Evolutionary conservation across 441 rosid species (phyloP).

Genomic region (Manihot esculenta): DNA sequence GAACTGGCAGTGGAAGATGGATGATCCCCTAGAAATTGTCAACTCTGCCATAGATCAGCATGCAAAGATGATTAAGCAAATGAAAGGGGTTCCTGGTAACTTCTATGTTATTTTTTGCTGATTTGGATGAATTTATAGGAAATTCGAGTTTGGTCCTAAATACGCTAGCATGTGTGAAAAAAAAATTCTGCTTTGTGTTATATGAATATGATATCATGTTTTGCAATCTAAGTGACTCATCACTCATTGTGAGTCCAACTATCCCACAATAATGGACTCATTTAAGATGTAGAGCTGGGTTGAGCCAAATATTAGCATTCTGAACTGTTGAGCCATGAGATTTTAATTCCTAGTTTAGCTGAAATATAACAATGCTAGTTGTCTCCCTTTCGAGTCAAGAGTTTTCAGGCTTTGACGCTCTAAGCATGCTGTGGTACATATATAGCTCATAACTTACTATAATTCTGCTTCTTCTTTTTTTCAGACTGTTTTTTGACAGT

Average conservation of each 20-base stretch:
- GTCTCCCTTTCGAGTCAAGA: not conserved
- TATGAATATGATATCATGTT: not conserved
- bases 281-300: not conserved
- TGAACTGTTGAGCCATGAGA: not conserved
- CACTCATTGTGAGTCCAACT: not conserved
- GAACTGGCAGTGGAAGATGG: conserved; percentile 99
- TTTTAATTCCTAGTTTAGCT: not conserved
- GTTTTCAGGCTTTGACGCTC: not conserved
- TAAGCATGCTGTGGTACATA: too few species aligned
- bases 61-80: conserved; percentile 90
- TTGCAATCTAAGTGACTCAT: not conserved
- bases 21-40: conserved; percentile 83
- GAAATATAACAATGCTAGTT: not conserved
- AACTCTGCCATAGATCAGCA: conserved; percentile 82
- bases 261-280: not conserved
- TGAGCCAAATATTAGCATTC: not conserved
- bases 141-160: not conserved
- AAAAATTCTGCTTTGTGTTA: not conserved
- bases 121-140: not conserved
- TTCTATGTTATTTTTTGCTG: conserved; percentile 18
- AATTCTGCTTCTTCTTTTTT: not conserved
- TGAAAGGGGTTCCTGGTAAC: conserved; percentile 98
- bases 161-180: not conserved
- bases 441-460: not conserved
- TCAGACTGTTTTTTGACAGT: not conserved